These are phyloP conservation scores for Rhodosorus marinus DNA, from an alignment of 23 red algal genomes.

Conservation along the genomic window DNA sequence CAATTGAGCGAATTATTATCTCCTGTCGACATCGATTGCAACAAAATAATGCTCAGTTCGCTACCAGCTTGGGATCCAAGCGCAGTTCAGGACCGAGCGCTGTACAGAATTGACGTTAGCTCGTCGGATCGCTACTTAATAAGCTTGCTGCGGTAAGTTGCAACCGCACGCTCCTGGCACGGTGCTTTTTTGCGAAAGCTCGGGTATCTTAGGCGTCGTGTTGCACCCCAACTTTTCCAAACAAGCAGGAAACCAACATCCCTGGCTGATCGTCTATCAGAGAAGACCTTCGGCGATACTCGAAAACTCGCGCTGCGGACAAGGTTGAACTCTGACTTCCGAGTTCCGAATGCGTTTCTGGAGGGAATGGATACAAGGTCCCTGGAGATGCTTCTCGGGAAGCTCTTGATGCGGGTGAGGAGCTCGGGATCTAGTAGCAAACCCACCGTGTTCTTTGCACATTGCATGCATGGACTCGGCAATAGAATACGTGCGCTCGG, in stretches of 20 bases:
- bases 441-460: slow-evolving; percentile 14
- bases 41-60: slow-evolving; percentile 22
- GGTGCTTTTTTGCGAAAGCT: too few relatives aligned
- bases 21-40: slow-evolving; percentile 48
- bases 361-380: slow-evolving; percentile 7
- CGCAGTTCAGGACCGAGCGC: background rate
- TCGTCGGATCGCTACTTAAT: too few relatives aligned
- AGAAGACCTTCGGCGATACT: slow-evolving; percentile 7
- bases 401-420: slow-evolving; percentile 4
- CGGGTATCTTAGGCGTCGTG: too few relatives aligned
- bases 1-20: slow-evolving; percentile 35
- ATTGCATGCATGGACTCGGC: slow-evolving; percentile 53
- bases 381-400: slow-evolving; percentile 5
- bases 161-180: too few relatives aligned
- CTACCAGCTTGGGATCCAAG: slow-evolving; percentile 19
- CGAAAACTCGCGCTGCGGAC: slow-evolving; percentile 35
- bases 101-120: too few relatives aligned
- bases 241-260: slow-evolving; percentile 16
- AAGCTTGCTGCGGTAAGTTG: too few relatives aligned
- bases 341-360: slow-evolving; percentile 13
- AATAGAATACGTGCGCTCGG: slow-evolving; percentile 48
- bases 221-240: too few relatives aligned
- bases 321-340: slow-evolving; percentile 20
- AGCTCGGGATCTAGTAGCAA: background rate
- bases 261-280: slow-evolving; percentile 12